Base-by-base conservation (phyloP, 306 rosid genomes). In the Gleditsia sinensis region DNA sequence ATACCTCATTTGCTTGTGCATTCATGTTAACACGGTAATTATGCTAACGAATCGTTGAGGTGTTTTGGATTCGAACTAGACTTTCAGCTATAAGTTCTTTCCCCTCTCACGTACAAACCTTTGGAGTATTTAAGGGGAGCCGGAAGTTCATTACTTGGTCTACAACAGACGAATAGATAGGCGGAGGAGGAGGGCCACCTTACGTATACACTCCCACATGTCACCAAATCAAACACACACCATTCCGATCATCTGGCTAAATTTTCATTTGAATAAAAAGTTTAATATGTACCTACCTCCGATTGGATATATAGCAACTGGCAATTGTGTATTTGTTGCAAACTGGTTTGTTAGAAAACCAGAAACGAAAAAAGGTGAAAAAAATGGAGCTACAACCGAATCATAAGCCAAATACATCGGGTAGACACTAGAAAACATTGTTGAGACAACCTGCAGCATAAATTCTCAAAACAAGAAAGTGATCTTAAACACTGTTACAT, bases 101-200 rank as follows among this genome's bases (percentile, higher is more conserved):
- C 14, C 1, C 33, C 14, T 9, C 0, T 19, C 2, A 14, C 2
- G 21, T 60, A 25, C 17, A 51, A 59, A 50, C 21, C 1, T 67
- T 5, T 30, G 1, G 5, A 1, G 42, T 51, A 58, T 75, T 71
- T 39, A 75, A 59, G 63, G 72, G 39, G 49, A 28, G 33, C 9
- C 10, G 34, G 34, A 58, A 71, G 48, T 21, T 61, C 16, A 33
- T 77, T 78, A 37, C 40, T 43, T 49, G 28, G 64, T 72, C 50
- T 20, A 57, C 34, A 11, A 27, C 56, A 75, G 40, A 16, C 77
- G 24, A 67, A 19, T 62, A 56, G 27, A 24, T 40, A 68, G 87
- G 78, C 85, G 28, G 9, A 72, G 72, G 30, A 69, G 61, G 37
- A 60, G 83, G 88, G 20, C 13, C 55, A 57, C 69, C 51, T 25